These are phyloP conservation scores for Kwoniella mangroviensis DNA, from an alignment of 768 basidiomycete species.

Conservation along the genomic window DNA sequence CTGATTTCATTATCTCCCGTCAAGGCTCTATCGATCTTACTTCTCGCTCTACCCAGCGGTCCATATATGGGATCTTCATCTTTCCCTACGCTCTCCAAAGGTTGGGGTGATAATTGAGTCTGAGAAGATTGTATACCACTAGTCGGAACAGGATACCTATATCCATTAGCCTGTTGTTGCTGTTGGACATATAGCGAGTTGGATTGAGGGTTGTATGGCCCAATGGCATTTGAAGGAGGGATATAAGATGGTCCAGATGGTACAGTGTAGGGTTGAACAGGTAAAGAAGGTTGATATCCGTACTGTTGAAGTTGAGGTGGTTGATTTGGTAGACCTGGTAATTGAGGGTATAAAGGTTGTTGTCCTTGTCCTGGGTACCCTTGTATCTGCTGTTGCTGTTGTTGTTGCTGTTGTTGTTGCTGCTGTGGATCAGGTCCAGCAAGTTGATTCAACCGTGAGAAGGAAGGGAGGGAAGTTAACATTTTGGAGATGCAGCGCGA, in stretches of 20 bases:
- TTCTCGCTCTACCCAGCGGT: constrained; percentile 41
- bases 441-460: constrained; percentile 20
- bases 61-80: constrained; percentile 53
- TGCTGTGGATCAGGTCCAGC: constrained; percentile 17
- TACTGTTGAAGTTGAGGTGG: background rate
- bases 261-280: background rate
- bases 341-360: constrained; percentile 21
- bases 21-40: constrained; percentile 41
- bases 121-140: constrained; percentile 9
- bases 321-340: constrained; percentile 10
- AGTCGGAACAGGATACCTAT: background rate
- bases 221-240: background rate
- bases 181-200: constrained; percentile 6
- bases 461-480: constrained; percentile 30
- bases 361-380: constrained; percentile 4
- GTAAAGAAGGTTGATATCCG: constrained; percentile 1
- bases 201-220: constrained; percentile 8
- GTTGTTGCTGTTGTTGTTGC: constrained; percentile 2
- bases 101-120: constrained; percentile 37
- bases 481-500: constrained; percentile 4
- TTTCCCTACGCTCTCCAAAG: constrained; percentile 32
- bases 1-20: constrained; percentile 46
- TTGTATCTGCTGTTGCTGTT: constrained; percentile 16
- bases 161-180: constrained; percentile 6
- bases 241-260: constrained; percentile 6